A percentile compares a stretch with the other conserved stretches of the same genome.
These are phyloP conservation scores for Melampsora larici-populina DNA, from an alignment of 1,284 basidiomycete genomes.

Conservation along the genomic window DNA sequence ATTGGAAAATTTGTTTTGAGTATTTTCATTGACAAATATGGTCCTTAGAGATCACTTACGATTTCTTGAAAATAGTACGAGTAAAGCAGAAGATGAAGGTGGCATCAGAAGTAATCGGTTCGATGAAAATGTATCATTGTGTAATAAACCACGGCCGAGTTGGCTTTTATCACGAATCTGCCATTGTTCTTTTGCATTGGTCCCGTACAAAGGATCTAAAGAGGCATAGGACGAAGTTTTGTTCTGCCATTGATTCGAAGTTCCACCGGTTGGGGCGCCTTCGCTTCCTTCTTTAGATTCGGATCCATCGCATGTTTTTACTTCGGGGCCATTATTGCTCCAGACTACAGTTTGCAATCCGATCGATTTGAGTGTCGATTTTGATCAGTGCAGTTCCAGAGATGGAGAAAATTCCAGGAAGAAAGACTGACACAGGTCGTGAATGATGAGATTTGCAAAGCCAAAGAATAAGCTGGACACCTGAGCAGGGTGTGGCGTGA, in stretches of 20 bases:
- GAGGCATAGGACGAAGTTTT: constrained; percentile 35
- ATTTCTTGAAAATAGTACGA: constrained; percentile 35
- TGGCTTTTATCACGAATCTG: constrained; percentile 17
- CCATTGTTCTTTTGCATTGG: constrained; percentile 12
- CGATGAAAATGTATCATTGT: constrained; percentile 36
- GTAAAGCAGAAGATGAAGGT: constrained; percentile 28
- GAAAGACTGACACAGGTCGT: constrained; percentile 25
- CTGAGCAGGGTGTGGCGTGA: constrained; percentile 34
- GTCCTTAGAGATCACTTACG: not conserved
- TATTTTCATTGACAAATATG: too few species aligned
- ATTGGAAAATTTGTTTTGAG: too few species aligned
- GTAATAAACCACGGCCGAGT: constrained; percentile 29
- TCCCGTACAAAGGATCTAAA: constrained; percentile 30
- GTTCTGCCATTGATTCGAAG: constrained; percentile 33
- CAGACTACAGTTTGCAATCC: not conserved
- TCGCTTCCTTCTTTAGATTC: not conserved
- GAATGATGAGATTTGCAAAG: constrained; percentile 38
- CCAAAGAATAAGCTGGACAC: constrained; percentile 39
- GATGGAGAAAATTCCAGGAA: not conserved
- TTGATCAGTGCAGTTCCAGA: too few species aligned
- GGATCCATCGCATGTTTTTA: not conserved
- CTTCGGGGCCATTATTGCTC: constrained; percentile 18
- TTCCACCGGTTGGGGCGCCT: not conserved
- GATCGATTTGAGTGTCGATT: too few species aligned
- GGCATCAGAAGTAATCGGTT: constrained; percentile 34